Conservation (phyloP, 2,329 filamentous ascomycete genomes). For the Boeremia lycopersici region DNA sequence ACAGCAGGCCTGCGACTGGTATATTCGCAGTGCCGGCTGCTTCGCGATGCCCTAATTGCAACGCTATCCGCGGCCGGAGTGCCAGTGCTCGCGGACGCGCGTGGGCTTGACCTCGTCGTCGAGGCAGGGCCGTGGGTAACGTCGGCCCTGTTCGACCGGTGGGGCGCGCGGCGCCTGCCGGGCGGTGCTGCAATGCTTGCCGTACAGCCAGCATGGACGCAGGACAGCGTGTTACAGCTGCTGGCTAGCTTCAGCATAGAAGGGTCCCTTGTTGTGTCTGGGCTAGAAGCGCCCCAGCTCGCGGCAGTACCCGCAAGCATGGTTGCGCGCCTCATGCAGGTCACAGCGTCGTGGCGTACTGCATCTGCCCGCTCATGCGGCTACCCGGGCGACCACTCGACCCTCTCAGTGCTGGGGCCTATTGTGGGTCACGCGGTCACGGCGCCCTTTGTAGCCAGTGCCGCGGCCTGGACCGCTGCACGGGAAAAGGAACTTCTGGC, state of each 20-base stretch:
- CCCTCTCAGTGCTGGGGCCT: background rate
- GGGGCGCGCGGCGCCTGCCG: background rate
- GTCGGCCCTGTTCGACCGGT: background rate
- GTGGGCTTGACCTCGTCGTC: background rate
- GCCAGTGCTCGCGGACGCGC: background rate
- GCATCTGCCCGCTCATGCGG: background rate
- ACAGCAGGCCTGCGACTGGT: background rate
- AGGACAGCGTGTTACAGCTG: background rate
- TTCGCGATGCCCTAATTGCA: background rate
- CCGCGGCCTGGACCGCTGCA: background rate
- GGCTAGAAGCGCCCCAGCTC: background rate
- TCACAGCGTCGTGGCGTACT: background rate
- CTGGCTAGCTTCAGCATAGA: background rate
- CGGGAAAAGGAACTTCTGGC: background rate
- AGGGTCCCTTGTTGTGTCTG: background rate
- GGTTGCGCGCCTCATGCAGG: background rate
- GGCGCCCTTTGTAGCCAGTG: background rate
- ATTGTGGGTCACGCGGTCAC: background rate
- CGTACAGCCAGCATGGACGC: background rate
- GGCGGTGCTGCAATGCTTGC: background rate
- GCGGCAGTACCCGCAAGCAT: background rate
- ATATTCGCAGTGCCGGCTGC: background rate
- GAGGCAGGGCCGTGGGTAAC: background rate
- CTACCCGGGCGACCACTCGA: background rate
- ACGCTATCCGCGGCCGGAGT: background rate